Percentiles rank a stretch among this genome's conserved stretches.
Evolutionary conservation across 208 protist species (phyloP).

Genomic region (Leishmania guyanensis): DNA sequence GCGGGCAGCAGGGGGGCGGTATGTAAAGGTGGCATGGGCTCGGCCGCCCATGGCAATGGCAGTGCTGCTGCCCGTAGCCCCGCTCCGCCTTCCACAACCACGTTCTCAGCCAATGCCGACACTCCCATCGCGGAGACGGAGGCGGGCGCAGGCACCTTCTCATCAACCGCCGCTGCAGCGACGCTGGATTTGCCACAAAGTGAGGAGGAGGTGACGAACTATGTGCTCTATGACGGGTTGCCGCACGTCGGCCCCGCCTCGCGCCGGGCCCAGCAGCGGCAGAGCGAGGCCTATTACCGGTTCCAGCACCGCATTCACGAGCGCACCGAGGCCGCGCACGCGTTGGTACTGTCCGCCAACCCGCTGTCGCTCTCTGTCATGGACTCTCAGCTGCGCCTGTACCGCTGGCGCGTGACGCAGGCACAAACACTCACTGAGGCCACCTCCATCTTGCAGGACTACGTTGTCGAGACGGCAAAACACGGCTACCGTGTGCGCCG

Average conservation of each 20-base stretch:
- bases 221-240: constrained; percentile 53
- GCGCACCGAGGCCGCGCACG: constrained; percentile 54
- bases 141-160: not conserved
- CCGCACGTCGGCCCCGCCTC: constrained; percentile 13
- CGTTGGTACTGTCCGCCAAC: constrained; percentile 78
- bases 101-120: not conserved
- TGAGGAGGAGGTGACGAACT: constrained; percentile 27
- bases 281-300: constrained; percentile 60
- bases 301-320: constrained; percentile 56
- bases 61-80: not conserved
- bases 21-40: not conserved
- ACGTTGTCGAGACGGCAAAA: constrained; percentile 39
- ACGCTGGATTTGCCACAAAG: not conserved
- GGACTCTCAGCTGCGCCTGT: constrained; percentile 81
- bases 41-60: not conserved
- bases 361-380: constrained; percentile 76
- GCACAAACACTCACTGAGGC: constrained; percentile 68
- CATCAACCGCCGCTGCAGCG: not conserved
- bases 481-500: constrained; percentile 53
- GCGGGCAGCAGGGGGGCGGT: not conserved
- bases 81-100: not conserved
- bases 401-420: constrained; percentile 82
- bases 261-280: constrained; percentile 31
- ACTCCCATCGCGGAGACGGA: not conserved
- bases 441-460: constrained; percentile 57